Percentiles rank a stretch among this genome's conserved stretches.
phyloP scores from a whole-genome alignment of 352 stramenopile species.

The Phytophthora palmivora region DNA sequence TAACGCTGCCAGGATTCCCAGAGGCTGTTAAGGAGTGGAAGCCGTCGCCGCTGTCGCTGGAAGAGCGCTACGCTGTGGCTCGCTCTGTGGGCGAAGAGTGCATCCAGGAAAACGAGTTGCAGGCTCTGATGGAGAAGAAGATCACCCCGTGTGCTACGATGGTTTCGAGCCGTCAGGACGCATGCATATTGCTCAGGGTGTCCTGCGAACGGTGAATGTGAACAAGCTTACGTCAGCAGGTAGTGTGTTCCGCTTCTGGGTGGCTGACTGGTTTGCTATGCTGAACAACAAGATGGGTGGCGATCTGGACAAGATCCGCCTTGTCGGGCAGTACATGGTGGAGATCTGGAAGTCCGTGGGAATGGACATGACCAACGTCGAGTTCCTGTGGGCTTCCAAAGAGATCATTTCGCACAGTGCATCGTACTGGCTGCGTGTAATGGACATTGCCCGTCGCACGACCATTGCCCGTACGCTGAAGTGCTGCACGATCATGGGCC shows the following conservation, averaged over 20 bases:
- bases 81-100: slow-evolving; percentile 93
- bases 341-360: slow-evolving; percentile 99
- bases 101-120: slow-evolving; percentile 93
- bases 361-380: slow-evolving; percentile 99
- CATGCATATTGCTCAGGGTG: slow-evolving; percentile 99
- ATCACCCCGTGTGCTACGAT: slow-evolving; percentile 95
- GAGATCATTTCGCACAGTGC: slow-evolving; percentile 92
- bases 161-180: slow-evolving; percentile 98
- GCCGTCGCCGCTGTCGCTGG: slow-evolving; percentile 74
- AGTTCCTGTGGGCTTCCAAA: slow-evolving; percentile 99
- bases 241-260: slow-evolving; percentile 99
- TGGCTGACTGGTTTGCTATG: slow-evolving; percentile 99
- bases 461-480: slow-evolving; percentile 96
- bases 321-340: slow-evolving; percentile 97
- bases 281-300: slow-evolving; percentile 99
- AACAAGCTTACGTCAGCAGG: slow-evolving; percentile 92
- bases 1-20: slow-evolving; percentile 67
- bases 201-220: slow-evolving; percentile 98
- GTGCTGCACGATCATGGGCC: slow-evolving; percentile 99
- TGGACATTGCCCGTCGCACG: slow-evolving; percentile 93
- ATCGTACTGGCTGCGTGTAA: slow-evolving; percentile 94
- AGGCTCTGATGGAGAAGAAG: slow-evolving; percentile 88
- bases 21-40: slow-evolving; percentile 77
- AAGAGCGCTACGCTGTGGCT: slow-evolving; percentile 82
- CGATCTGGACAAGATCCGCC: slow-evolving; percentile 97